Conservation (phyloP, 83 land plant species). For the Picea abies region DNA sequence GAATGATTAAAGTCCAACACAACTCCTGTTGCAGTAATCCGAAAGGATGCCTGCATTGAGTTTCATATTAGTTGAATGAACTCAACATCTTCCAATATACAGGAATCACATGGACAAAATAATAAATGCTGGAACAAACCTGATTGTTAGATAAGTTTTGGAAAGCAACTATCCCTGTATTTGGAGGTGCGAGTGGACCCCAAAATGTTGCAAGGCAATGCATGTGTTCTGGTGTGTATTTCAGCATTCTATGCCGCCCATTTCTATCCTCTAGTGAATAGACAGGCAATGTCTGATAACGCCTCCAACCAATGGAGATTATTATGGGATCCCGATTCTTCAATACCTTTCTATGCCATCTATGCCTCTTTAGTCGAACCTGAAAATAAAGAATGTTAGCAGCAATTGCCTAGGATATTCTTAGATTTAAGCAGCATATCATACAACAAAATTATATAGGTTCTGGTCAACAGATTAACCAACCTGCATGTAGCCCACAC, state of each 20-base stretch:
- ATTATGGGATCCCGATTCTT: slow-evolving; percentile 96
- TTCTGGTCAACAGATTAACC: neutral
- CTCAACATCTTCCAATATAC: neutral
- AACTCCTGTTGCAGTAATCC: slow-evolving; percentile 87
- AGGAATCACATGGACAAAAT: too few relatives aligned
- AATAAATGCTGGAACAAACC: slow-evolving; percentile 36
- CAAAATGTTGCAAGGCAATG: slow-evolving; percentile 96
- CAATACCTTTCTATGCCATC: slow-evolving; percentile 95
- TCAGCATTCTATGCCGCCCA: slow-evolving; percentile 95
- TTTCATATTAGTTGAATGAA: slow-evolving; percentile 8
- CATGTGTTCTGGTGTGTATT: slow-evolving; percentile 99
- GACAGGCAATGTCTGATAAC: slow-evolving; percentile 91
- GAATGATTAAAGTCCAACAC: slow-evolving; percentile 89
- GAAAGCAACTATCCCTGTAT: slow-evolving; percentile 86
- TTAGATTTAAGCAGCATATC: slow-evolving; percentile 10
- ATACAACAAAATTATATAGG: neutral
- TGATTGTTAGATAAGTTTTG: slow-evolving; percentile 86
- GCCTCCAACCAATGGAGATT: slow-evolving; percentile 95
- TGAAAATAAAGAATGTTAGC: slow-evolving; percentile 23
- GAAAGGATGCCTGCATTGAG: slow-evolving; percentile 69
- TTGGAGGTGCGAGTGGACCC: slow-evolving; percentile 96
- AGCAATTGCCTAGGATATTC: neutral
- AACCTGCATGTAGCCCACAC: slow-evolving; percentile 99
- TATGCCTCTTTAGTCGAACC: slow-evolving; percentile 86
- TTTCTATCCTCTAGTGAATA: slow-evolving; percentile 91